Percentiles rank a stretch among this genome's conserved stretches.
Evolutionary conservation across 2,329 filamentous ascomycete species (phyloP).

Genomic region (Bipolaris zeicola): DNA sequence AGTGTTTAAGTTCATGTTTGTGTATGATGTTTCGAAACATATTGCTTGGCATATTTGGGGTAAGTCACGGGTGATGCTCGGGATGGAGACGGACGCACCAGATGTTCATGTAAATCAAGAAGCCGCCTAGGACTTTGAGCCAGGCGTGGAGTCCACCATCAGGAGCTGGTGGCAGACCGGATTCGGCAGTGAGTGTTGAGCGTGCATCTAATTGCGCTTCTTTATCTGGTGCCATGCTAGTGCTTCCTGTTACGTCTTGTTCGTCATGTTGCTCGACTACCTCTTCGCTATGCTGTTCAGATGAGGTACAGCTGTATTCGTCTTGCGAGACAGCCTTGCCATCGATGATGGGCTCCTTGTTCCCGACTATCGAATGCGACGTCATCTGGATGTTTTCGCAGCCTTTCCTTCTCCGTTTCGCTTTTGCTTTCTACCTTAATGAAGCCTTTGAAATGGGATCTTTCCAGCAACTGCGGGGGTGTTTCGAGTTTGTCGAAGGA

Average conservation of each 20-base stretch:
- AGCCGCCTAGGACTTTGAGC: slow-evolving; percentile 48
- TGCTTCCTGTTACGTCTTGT: slow-evolving; percentile 5
- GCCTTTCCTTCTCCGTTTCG: neutral
- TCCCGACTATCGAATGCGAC: slow-evolving; percentile 14
- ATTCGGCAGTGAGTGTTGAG: slow-evolving; percentile 29
- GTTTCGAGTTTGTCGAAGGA: too few relatives aligned
- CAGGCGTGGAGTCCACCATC: slow-evolving; percentile 48
- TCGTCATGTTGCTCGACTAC: neutral
- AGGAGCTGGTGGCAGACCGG: slow-evolving; percentile 40
- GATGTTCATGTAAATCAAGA: slow-evolving; percentile 49
- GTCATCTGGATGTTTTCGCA: slow-evolving; percentile 12
- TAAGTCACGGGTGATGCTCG: neutral
- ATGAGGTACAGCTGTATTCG: slow-evolving; percentile 20
- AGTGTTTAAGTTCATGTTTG: neutral
- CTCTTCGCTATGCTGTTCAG: slow-evolving; percentile 2
- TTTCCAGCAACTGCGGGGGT: neutral
- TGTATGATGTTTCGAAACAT: neutral
- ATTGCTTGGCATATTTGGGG: neutral
- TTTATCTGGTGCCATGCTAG: slow-evolving; percentile 12
- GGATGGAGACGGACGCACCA: slow-evolving; percentile 30
- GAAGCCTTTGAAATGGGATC: neutral
- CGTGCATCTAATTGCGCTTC: slow-evolving; percentile 28
- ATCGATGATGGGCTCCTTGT: slow-evolving; percentile 23
- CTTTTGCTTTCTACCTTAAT: neutral
- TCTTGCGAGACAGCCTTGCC: slow-evolving; percentile 23